Evolutionary conservation across 352 stramenopile genomes (phyloP).

Genomic region (Globisporangium spiculum): DNA sequence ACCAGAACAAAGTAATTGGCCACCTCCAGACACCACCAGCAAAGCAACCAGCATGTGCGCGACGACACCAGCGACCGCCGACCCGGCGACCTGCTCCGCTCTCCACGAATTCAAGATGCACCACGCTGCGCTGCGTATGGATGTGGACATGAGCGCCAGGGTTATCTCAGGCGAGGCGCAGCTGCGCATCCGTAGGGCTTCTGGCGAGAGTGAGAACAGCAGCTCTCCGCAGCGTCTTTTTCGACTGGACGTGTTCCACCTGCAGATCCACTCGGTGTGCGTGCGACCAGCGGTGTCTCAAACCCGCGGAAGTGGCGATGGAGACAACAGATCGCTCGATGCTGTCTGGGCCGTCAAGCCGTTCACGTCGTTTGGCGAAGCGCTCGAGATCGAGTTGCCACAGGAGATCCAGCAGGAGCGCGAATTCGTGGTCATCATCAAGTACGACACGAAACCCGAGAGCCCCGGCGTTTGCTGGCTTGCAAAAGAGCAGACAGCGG

Average conservation of each 20-base stretch:
- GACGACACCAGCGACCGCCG: constrained; percentile 10
- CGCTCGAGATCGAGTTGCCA: constrained; percentile 47
- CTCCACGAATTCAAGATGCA: constrained; percentile 48
- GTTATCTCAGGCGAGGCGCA: constrained; percentile 30
- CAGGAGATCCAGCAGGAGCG: constrained; percentile 11
- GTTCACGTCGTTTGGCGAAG: constrained; percentile 66
- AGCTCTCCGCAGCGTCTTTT: constrained; percentile 26
- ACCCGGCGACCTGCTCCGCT: constrained; percentile 63
- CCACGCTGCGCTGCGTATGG: constrained; percentile 48
- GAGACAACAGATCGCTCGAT: background rate
- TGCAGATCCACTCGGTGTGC: constrained; percentile 44
- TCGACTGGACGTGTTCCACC: constrained; percentile 60
- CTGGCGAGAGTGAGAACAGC: background rate
- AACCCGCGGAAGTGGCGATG: constrained; percentile 9
- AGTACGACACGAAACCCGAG: constrained; percentile 62
- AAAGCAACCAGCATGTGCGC: constrained; percentile 3
- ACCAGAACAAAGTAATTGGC: constrained; percentile 3
- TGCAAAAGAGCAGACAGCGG: constrained; percentile 78
- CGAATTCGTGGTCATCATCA: constrained; percentile 40
- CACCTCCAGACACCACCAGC: background rate
- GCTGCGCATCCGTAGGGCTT: constrained; percentile 34
- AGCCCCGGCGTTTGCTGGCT: constrained; percentile 83
- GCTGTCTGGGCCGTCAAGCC: constrained; percentile 44
- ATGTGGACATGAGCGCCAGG: constrained; percentile 39
- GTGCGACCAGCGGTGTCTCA: background rate